These are phyloP conservation scores for Bacidia rubella DNA, from an alignment of 495 filamentous ascomycete genomes.

Conservation along the genomic window DNA sequence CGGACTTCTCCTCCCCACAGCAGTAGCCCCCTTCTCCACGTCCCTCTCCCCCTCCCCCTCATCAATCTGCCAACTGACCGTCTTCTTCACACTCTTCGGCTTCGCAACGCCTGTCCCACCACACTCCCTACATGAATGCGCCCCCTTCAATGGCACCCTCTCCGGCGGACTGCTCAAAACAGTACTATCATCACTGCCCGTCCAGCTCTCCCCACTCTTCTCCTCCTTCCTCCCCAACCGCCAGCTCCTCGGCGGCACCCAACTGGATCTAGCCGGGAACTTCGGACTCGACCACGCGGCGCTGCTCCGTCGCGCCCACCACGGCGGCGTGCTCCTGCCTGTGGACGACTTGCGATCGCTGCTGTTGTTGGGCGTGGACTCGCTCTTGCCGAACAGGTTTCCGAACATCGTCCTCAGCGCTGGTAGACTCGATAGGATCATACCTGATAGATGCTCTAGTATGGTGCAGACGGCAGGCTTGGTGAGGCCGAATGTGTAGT, in stretches of 20 bases:
- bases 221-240: constrained; percentile 1
- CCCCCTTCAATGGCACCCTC: background rate
- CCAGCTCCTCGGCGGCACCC: background rate
- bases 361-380: background rate
- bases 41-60: background rate
- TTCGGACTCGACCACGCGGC: background rate
- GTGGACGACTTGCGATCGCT: background rate
- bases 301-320: background rate
- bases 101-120: background rate
- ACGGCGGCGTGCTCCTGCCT: background rate
- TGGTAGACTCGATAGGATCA: constrained; percentile 17
- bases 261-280: background rate
- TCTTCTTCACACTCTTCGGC: background rate
- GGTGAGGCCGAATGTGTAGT: constrained; percentile 14
- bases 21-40: background rate
- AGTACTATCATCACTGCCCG: background rate
- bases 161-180: background rate
- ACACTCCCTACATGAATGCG: background rate
- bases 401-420: constrained; percentile 15
- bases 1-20: background rate
- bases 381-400: background rate
- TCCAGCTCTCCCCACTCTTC: background rate
- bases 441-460: constrained; percentile 13
- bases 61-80: background rate
- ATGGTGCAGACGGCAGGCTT: constrained; percentile 17